Base-by-base conservation (phyloP, 257 asterid species). In the Solanum phureja region DNA sequence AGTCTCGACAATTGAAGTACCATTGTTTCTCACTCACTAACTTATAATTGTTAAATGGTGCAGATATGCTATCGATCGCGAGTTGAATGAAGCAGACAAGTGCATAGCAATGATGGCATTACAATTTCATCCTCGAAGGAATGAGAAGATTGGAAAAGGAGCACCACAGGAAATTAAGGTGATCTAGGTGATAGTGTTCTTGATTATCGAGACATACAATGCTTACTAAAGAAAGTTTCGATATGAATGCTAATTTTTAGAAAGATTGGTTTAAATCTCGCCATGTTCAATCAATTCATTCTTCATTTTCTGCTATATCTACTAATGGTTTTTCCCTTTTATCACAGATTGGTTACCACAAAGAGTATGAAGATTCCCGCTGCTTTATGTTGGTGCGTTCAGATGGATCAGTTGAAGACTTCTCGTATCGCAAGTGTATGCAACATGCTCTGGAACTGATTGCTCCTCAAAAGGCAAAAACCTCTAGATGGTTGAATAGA, bases 361-460 rank as follows among this genome's bases (percentile, higher is more conserved):
- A 96, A 18, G 90, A 93, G 23, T 87, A 96, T 86, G 91, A 91
- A 66, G 92, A 93, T 8, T 93, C 94, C 23, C 94, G 94, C 37
- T 97, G 99, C 87, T 96, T 97, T 90, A 52, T 94, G 87, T 64
- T 96, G 92, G 92, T 94, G 11, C 93, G 97, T 77, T 89, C 90
- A 11, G 98, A 97, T 89, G 98, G 96, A 86, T 91, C 98, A 2
- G 95, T 90, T 75, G 99, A 95, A 88, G 99, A 97, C 88, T 95
- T 97, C 76, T 97, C 99, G 4, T 97, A 95, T 75, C 93, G 91
- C 91, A 97, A 97, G 91, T 94, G 98, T 86, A 88, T 97, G 8
- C 90, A 90, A 84, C 90, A 90, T 62, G 98, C 98, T 75, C 86
- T 93, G 35, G 91, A 93, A 90, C 46, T 91, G 34, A 88, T 94